Conservation (phyloP, 225 moss, liverwort and hornwort species). For the Ulota crispa region DNA sequence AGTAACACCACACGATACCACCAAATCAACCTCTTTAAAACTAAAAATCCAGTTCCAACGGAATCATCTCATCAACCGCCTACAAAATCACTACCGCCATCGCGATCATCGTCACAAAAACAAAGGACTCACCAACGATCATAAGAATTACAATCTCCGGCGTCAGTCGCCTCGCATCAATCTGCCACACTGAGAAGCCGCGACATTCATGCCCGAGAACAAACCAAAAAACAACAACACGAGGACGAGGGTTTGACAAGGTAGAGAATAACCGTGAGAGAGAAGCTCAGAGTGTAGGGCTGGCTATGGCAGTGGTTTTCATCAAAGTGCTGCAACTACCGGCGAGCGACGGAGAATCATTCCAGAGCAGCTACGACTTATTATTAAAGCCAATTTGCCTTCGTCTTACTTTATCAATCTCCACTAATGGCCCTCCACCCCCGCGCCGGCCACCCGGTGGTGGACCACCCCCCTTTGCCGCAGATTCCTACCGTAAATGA, state of each 20-base stretch:
- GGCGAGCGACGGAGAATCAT: not conserved
- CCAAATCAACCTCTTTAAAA: not conserved
- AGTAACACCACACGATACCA: not conserved
- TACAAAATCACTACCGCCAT: not conserved
- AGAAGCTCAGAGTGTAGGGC: not conserved
- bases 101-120: not conserved
- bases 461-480: constrained; percentile 18
- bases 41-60: not conserved
- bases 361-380: not conserved
- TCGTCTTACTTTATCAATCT: not conserved
- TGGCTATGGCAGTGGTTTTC: constrained; percentile 20
- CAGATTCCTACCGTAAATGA: constrained; percentile 14
- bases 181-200: not conserved
- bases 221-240: not conserved
- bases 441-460: constrained; percentile 11
- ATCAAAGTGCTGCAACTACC: constrained; percentile 16
- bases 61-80: not conserved
- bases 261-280: not conserved
- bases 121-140: constrained; percentile 11
- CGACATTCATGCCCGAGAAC: not conserved
- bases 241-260: not conserved
- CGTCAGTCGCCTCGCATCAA: not conserved
- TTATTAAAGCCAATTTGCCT: not conserved
- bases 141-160: not conserved
- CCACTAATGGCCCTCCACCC: not conserved